Percentiles rank a stretch among this genome's conserved stretches.
Conservation (phyloP, 345 rosid species). For the Psidium friedrichsthalianum region DNA sequence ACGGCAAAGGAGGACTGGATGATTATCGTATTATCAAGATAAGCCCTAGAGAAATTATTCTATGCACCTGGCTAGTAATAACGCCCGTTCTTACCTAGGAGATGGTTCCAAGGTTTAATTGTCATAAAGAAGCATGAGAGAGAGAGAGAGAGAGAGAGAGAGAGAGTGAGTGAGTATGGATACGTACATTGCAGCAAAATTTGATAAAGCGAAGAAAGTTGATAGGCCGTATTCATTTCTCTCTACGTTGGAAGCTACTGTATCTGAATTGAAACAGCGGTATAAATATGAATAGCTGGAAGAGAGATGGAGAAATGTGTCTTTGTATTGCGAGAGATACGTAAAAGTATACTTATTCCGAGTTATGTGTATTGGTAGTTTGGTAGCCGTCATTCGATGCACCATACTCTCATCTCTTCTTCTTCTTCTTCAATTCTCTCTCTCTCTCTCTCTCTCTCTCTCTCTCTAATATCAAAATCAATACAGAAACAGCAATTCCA, state of each 20-base stretch:
- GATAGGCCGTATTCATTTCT: background rate
- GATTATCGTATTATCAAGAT: background rate
- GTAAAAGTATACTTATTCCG: background rate
- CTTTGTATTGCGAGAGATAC: background rate
- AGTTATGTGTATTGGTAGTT: background rate
- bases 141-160: background rate
- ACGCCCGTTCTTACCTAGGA: background rate
- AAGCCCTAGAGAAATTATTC: background rate
- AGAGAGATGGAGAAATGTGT: background rate
- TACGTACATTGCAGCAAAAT: background rate
- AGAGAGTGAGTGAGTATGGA: background rate
- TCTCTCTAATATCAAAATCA: conserved; percentile 3
- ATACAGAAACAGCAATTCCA: background rate
- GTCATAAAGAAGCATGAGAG: background rate
- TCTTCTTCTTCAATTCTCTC: background rate
- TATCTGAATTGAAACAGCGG: background rate
- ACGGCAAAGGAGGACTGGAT: background rate
- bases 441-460: conserved; percentile 1
- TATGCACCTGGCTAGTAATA: background rate
- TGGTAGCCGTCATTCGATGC: conserved; percentile 50
- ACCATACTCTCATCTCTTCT: background rate
- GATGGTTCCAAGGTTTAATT: background rate
- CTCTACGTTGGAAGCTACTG: background rate
- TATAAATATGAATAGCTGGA: background rate
- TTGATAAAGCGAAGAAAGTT: background rate